Percentiles rank a stretch among this genome's conserved stretches.
phyloP scores from a whole-genome alignment of 441 rosid genomes.

The Brassica balearica region DNA sequence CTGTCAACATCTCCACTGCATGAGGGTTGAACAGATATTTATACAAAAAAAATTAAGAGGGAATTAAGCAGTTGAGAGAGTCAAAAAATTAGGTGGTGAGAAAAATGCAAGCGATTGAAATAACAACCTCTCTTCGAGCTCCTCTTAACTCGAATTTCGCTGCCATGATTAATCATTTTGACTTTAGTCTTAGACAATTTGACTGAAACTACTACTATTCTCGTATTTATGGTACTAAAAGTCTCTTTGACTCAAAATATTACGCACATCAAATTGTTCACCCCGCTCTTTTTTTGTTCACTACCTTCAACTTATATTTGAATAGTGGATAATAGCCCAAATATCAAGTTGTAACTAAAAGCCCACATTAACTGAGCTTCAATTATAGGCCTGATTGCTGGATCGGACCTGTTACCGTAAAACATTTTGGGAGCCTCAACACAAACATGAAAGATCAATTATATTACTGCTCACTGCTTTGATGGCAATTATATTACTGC shows the following conservation, averaged over 20 bases:
- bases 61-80: not conserved
- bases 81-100: constrained; percentile 24
- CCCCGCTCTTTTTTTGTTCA: not conserved
- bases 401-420: not conserved
- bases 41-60: not conserved
- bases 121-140: not conserved
- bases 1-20: not conserved
- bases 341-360: not conserved
- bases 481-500: no score
- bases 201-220: not conserved
- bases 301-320: not conserved
- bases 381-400: not conserved
- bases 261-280: not conserved
- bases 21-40: constrained; percentile 23
- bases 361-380: not conserved
- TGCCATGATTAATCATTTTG: constrained; percentile 29
- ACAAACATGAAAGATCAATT: no score
- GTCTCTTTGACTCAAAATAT: not conserved
- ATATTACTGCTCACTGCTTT: no score
- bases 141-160: constrained; percentile 4
- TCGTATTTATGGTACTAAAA: not conserved
- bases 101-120: constrained; percentile 21
- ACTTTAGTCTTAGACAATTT: constrained; percentile 19
- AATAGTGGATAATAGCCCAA: not conserved
- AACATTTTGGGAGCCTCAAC: not conserved